Percentiles rank a stretch among this genome's conserved stretches.
Evolutionary conservation across 768 basidiomycete species (phyloP).

Genomic region (Termitomyces sp.): DNA sequence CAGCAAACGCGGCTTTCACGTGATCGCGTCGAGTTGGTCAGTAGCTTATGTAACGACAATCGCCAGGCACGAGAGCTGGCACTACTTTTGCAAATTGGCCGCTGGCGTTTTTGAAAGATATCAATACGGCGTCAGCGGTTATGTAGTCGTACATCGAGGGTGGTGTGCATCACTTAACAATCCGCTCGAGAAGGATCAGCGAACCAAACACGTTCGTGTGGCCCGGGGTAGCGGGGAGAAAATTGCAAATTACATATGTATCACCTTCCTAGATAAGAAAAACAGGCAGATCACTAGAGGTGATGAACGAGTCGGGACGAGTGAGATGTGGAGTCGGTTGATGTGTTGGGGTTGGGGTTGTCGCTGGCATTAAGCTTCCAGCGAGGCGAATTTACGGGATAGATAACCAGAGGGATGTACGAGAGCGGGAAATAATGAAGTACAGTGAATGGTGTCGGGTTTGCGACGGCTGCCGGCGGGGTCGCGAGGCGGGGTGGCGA

Average conservation of each 20-base stretch:
- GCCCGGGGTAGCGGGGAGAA: not conserved
- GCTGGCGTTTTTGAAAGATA: too few species aligned
- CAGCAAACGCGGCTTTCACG: constrained; percentile 1
- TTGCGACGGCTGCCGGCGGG: too few species aligned
- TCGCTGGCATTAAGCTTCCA: not conserved
- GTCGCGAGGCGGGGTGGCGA: not conserved
- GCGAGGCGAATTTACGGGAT: not conserved
- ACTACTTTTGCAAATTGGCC: too few species aligned
- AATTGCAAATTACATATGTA: too few species aligned
- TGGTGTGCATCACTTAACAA: not conserved
- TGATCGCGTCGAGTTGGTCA: not conserved
- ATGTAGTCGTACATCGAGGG: too few species aligned
- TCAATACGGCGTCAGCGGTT: too few species aligned
- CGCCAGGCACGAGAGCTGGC: too few species aligned
- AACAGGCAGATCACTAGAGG: constrained; percentile 4
- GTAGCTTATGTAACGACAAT: too few species aligned
- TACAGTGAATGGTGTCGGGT: too few species aligned
- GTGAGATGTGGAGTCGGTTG: not conserved
- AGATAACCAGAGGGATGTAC: not conserved
- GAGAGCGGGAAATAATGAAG: too few species aligned
- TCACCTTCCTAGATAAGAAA: constrained; percentile 13
- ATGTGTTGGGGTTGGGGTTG: not conserved
- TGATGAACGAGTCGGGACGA: constrained; percentile 5
- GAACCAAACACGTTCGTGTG: not conserved
- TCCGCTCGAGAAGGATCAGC: not conserved